phyloP scores from a whole-genome alignment of 768 basidiomycete genomes.

The Albatrellus ellisii region DNA sequence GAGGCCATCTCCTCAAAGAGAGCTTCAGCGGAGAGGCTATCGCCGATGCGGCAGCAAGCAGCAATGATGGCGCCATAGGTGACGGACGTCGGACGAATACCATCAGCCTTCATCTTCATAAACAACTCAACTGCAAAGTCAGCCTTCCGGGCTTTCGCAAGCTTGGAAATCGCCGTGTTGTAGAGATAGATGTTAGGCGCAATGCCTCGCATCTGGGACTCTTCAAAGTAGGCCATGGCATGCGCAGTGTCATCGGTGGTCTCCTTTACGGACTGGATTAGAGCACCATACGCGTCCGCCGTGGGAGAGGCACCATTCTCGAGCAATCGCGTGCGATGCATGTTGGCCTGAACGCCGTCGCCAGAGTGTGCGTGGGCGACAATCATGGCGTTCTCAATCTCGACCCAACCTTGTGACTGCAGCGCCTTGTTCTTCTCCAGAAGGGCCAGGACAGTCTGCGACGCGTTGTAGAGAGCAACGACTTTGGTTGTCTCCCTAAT shows the following conservation, averaged over 20 bases:
- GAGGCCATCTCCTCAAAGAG: conserved; percentile 79
- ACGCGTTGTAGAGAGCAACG: conserved; percentile 48
- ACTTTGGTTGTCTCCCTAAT: conserved; percentile 45
- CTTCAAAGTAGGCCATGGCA: conserved; percentile 73
- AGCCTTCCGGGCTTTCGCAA: conserved; percentile 89
- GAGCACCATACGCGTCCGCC: conserved; percentile 84
- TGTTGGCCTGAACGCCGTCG: conserved; percentile 64
- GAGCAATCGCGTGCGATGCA: conserved; percentile 68
- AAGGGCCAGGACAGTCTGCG: conserved; percentile 44
- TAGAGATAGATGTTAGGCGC: conserved; percentile 78
- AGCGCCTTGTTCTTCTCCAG: conserved; percentile 29
- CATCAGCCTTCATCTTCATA: conserved; percentile 63
- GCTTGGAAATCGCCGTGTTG: conserved; percentile 95
- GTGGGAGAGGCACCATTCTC: conserved; percentile 66
- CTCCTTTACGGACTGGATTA: conserved; percentile 80
- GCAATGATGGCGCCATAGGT: conserved; percentile 93
- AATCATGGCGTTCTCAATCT: conserved; percentile 83
- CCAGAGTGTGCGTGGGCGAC: conserved; percentile 75
- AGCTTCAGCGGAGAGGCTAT: conserved; percentile 64
- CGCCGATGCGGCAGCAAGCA: conserved; percentile 90
- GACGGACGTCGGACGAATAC: conserved; percentile 62
- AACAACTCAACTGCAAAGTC: conserved; percentile 83
- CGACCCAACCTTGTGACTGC: conserved; percentile 55
- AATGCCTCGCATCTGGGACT: conserved; percentile 58
- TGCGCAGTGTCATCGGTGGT: conserved; percentile 93